Evolutionary conservation across 306 rosid species (phyloP).

Genomic region (Lotus japonicus): DNA sequence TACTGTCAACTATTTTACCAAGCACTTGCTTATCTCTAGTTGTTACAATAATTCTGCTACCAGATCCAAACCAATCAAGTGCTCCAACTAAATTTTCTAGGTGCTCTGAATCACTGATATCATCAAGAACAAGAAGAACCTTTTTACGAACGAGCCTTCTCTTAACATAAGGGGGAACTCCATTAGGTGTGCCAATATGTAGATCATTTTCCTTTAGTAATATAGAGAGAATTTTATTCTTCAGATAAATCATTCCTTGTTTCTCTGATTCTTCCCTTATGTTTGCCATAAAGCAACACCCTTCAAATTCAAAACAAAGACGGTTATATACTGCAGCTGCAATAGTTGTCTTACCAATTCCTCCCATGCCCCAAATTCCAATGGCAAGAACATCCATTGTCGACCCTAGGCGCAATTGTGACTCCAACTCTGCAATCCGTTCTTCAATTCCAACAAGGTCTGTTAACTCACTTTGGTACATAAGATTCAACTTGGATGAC

Average conservation of each 20-base stretch:
- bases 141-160: slow-evolving; percentile 18
- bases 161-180: slow-evolving; percentile 17
- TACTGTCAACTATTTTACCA: background rate
- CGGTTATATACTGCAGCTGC: slow-evolving; percentile 12
- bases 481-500: slow-evolving; percentile 15
- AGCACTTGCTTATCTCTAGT: slow-evolving; percentile 24
- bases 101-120: slow-evolving; percentile 14
- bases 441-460: slow-evolving; percentile 20
- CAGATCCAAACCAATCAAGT: slow-evolving; percentile 27
- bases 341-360: slow-evolving; percentile 11
- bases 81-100: slow-evolving; percentile 19
- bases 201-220: slow-evolving; percentile 18
- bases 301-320: slow-evolving; percentile 16
- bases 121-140: slow-evolving; percentile 21
- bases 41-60: slow-evolving; percentile 33
- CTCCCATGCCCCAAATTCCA: slow-evolving; percentile 32
- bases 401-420: background rate
- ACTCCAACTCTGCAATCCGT: slow-evolving; percentile 10
- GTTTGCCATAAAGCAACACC: slow-evolving; percentile 24
- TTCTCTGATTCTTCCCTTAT: slow-evolving; percentile 24
- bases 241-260: slow-evolving; percentile 7
- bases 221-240: slow-evolving; percentile 22
- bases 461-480: slow-evolving; percentile 22
- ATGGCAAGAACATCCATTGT: slow-evolving; percentile 1
- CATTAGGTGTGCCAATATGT: slow-evolving; percentile 22